These are phyloP conservation scores for Cystobasidium ongulense DNA, from an alignment of 768 basidiomycete genomes.

Conservation along the genomic window DNA sequence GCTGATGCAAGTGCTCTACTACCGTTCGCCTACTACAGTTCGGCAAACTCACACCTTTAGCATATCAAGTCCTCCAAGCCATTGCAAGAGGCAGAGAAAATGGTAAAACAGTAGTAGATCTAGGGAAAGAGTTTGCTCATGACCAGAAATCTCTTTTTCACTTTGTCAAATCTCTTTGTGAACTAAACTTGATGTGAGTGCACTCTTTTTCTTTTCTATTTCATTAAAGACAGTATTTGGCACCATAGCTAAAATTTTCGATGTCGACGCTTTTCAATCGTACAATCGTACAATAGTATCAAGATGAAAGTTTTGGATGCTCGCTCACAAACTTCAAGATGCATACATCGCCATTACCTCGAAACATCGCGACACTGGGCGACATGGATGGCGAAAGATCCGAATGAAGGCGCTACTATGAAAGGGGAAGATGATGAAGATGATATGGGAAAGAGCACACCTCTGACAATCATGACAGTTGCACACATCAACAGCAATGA, in stretches of 20 bases:
- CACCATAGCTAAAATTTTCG: no score
- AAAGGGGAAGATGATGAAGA: constrained; percentile 41
- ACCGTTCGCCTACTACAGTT: constrained; percentile 50
- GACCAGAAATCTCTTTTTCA: constrained; percentile 88
- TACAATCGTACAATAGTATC: constrained; percentile 31
- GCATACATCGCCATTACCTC: constrained; percentile 76
- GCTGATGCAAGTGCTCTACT: constrained; percentile 18
- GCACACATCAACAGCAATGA: constrained; percentile 35
- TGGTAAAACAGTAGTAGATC: constrained; percentile 67
- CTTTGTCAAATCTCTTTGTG: constrained; percentile 65
- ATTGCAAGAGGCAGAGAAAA: constrained; percentile 71
- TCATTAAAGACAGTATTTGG: no score
- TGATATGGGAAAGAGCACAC: constrained; percentile 34
- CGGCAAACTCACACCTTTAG: constrained; percentile 71
- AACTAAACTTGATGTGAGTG: constrained; percentile 51
- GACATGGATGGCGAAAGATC: constrained; percentile 27
- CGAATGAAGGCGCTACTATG: constrained; percentile 1
- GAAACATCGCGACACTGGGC: constrained; percentile 55
- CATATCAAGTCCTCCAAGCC: constrained; percentile 72
- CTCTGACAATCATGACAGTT: constrained; percentile 39
- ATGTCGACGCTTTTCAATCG: constrained; percentile 14
- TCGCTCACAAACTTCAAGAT: constrained; percentile 54
- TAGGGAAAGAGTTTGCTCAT: constrained; percentile 69
- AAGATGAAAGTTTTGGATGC: constrained; percentile 38
- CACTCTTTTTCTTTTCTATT: neutral